A percentile compares a stretch with the other conserved stretches of the same genome.
Conservation (phyloP, 768 basidiomycete genomes). For the Pilatotrama ljubarskyi region DNA sequence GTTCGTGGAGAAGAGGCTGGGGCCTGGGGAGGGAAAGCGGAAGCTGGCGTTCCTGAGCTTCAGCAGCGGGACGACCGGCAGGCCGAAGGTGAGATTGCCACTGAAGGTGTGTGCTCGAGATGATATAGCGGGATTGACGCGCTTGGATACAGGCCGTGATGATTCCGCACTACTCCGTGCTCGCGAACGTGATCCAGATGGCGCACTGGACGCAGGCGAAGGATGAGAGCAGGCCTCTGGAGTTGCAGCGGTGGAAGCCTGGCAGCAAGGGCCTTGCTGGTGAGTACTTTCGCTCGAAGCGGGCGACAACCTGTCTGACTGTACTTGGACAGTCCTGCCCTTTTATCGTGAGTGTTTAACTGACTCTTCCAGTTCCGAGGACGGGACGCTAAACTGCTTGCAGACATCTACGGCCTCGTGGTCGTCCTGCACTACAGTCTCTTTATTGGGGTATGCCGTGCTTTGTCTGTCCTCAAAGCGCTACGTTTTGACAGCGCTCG, state of each 20-base stretch:
- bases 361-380: not conserved
- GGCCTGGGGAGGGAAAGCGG: constrained; percentile 60
- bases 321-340: constrained; percentile 25
- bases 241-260: constrained; percentile 44
- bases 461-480: not conserved
- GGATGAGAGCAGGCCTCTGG: constrained; percentile 38
- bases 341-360: constrained; percentile 33
- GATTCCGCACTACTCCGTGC: constrained; percentile 39
- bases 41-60: constrained; percentile 75
- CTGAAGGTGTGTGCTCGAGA: constrained; percentile 28
- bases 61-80: constrained; percentile 76
- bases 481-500: not conserved
- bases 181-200: constrained; percentile 36
- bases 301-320: not conserved
- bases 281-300: no score
- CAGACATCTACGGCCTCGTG: constrained; percentile 48
- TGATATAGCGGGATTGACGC: constrained; percentile 45
- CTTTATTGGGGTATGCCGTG: constrained; percentile 30
- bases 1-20: constrained; percentile 54
- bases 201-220: constrained; percentile 23
- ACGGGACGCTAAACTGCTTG: not conserved
- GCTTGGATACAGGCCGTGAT: constrained; percentile 53
- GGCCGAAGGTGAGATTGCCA: constrained; percentile 71
- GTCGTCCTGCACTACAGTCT: constrained; percentile 32
- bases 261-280: constrained; percentile 62